Base-by-base conservation (phyloP, 441 rosid species). In the Croton laevigatus region DNA sequence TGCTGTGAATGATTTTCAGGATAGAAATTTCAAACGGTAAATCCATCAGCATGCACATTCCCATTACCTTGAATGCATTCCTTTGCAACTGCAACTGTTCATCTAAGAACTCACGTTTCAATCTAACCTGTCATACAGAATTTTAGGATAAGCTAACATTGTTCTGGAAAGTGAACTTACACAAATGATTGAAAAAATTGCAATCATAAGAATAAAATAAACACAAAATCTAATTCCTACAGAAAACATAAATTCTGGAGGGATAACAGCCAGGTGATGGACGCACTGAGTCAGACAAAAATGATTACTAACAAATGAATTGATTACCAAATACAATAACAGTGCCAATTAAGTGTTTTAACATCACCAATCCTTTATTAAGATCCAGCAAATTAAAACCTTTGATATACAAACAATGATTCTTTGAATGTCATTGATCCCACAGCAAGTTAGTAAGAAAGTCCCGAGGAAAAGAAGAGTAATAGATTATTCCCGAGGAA, bases 41-140 rank as follows among this genome's bases (percentile, higher is more conserved):
- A 66, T 55, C 53, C 69, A 70, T 71, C 65, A 71, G 66, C 51
- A 68, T 58, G 38, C n/a, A 73, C 64, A 62, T 51, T 77, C 60
- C 62, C 23, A 55, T 73, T 82, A 91, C 99, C 92, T 87, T 84
- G 68, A 68, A 63, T 73, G 79, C 81, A 80, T 81, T 82, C 71
- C 61, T 74, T 52, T 58, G 84, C 48, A 75, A 77, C 64, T 62
- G 67, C 22, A 74, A 67, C 69, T 81, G 89, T 71, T 81, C 86
- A 76, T 95, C 98, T 85, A 95, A 81, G 81, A 69, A 95, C 71
- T 93, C 98, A 44, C 97, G 97, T 74, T 95, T 95, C 81, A 95
- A 79, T 69, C 88, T 89, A 74, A 95, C 89, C 99, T 95, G 91
- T 53, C 73, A 78, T 36, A 71, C 19, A 61, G 8, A 27, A 44